Base-by-base conservation (phyloP, 768 basidiomycete genomes). In the Podaxis mareebaensis region DNA sequence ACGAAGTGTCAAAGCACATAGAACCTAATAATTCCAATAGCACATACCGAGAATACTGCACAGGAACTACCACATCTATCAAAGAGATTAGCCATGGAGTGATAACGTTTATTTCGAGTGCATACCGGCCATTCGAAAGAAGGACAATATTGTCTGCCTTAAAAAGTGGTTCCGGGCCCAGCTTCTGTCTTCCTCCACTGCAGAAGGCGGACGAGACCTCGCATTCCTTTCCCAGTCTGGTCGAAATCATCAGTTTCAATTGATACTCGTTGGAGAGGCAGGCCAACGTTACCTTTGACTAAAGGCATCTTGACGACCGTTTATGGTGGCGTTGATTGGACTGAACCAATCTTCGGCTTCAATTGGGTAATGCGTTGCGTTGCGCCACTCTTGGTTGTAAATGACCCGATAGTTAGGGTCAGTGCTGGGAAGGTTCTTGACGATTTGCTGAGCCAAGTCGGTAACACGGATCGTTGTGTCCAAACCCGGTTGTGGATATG, bases 401-500 rank as follows among this genome's bases (percentile, higher is more conserved):
- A 81, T 68, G 6, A 85, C 72, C 1, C 74, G 52, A 20, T 74
- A 64, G 53, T 80, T 67, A 2, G 85, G 84, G 69, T 86, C 85
- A 7, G 71, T 75, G 10, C 77, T 79, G 4, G 17, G 36, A 17
- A 60, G 24, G 13, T 76, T 69, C 12, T 75, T 72, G 61, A 85
- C 80, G 60, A 88, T 82, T 28, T 79, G 71, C 60, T 77, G 81
- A 11, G 85, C 84, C 33, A 87, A 74, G 1, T 80, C 77, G 3
- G 81, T 78, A 30, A 77, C 79, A 51, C 85, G 81, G 20, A 80
- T 73, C 38, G 73, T 76, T 22, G 84, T 83, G 69, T 86, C 79
- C 22, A 86, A 71, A 0, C 84, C 84, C 33, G 84, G 81, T 68
- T 86, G 83, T 15, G 85, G 84, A 36, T 78, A 80, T 0, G 83